Evolutionary conservation across 208 protist genomes (phyloP), one percentile per base, ranked within the genome.

Genomic region (Vickermania spadyakhi): DNA sequence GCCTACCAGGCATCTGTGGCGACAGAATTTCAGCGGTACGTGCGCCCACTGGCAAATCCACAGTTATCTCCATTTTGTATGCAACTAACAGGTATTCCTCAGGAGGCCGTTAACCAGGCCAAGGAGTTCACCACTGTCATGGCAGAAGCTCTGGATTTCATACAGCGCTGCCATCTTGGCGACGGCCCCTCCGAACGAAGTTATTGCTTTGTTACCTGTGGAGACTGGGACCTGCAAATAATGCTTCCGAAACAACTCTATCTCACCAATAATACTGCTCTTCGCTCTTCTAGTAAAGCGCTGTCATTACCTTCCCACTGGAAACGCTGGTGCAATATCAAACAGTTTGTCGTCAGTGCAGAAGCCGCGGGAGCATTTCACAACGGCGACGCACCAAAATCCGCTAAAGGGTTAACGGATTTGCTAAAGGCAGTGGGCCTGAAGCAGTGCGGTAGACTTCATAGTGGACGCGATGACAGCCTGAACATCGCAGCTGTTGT

Each of bases 391-490:
- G 56, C 0, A 0, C n/a, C 31, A 25, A 22, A n/a, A 7, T 42
- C 27, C 30, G 60, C 60, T 21, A 41, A 0, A 21, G 82, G 81
- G 28, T 74, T 97, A 72, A 64, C 73, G 0, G 76, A 77, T 1
- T 89, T 98, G 80, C 65, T 97, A 21, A 28, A 26, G 21, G 55
- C 65, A n/a, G 25, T 94, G 1, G 67, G 66, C 13, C 73, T 97
- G 1, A 1, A 60, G 1, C 70, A 96, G 18, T 64, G 67, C 4
- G 96, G 96, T 1, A 66, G 77, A 18, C 90, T 96, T 58, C 96
- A 98, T 65, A 89, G 74, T 61, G 96, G 96, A 55, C 89, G 97
- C 30, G 91, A 97, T 68, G 96, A 98, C 70, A 83, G 81, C 51
- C 77, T 88, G 25, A 98, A 98, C 76, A 97, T 98, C 61, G 75